Base-by-base conservation (phyloP, 768 basidiomycete species). In the Suillus lakei region DNA sequence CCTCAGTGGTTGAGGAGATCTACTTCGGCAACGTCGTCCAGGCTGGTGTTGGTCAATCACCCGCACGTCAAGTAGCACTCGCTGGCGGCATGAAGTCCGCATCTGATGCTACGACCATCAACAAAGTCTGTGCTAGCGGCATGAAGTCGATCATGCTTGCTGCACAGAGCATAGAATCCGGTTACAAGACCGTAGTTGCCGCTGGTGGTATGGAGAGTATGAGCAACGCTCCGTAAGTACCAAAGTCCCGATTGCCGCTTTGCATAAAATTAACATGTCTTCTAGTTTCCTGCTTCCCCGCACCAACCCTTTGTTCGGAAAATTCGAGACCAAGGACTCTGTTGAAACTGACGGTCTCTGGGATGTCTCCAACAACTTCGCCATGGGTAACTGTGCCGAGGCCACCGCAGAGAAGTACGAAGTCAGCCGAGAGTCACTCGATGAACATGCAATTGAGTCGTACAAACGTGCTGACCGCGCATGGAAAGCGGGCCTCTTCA, bases 141-240 rank as follows among this genome's bases (percentile, higher is more conserved):
- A 83, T 99, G 86, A 99, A 99, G 80, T 86, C 96, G 34, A 88
- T 99, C 81, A 98, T 95, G 79, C 85, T 99, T 67, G 98, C 95
- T 62, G 86, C 95, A 36, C 98, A 99, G 82, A 88, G 86, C 72
- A 94, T 99, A 72, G 85, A 90, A 77, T 84, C 90, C 21, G 98
- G 98, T 58, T 89, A 97, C 75, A 89, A 91, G 65, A 88, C 80
- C 51, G 86, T 97, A 56, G 92, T 98, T 70, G 94, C 89, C 26
- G 96, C 96, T 63, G 98, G 98, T 70, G 98, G 98, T 66, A 98
- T 95, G 95, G 98, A 99, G 83, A 96, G 93, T 82, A 99, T 99
- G 98, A 96, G 93, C 77, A 93, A 98, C 70, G 96, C 96, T 59
- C 98, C 98, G 96, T 98, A 74, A 74, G 97, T 88, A 5, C 55